These are phyloP conservation scores for Aureoboletus auriporus DNA, from an alignment of 768 basidiomycete genomes.

Conservation along the genomic window DNA sequence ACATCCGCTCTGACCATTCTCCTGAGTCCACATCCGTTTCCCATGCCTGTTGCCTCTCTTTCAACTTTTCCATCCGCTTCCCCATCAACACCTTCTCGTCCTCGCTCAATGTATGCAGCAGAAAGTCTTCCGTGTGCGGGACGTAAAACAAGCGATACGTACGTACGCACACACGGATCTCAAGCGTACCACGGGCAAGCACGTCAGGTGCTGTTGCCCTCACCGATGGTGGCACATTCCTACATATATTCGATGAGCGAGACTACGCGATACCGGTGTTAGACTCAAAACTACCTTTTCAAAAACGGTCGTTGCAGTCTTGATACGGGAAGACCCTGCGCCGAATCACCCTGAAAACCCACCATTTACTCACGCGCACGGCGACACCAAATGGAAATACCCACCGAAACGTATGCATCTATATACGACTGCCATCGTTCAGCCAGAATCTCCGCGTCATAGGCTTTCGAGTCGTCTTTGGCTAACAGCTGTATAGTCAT, in stretches of 20 bases:
- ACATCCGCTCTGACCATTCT: conserved; percentile 6
- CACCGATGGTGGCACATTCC: conserved; percentile 17
- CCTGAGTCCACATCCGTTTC: conserved; percentile 11
- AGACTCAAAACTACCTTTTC: conserved; percentile 44
- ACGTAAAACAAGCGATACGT: conserved; percentile 27
- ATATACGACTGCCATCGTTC: conserved; percentile 80
- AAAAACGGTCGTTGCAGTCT: conserved; percentile 61
- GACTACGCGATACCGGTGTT: not conserved
- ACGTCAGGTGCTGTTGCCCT: conserved; percentile 38
- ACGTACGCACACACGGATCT: conserved; percentile 78
- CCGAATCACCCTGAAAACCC: conserved; percentile 47
- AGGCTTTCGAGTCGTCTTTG: conserved; percentile 71
- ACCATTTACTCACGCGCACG: not conserved
- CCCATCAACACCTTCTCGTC: conserved; percentile 4
- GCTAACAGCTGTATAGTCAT: conserved; percentile 75
- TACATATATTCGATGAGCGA: conserved; percentile 4
- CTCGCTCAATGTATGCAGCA: conserved; percentile 7
- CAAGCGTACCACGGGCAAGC: conserved; percentile 56
- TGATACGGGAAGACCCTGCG: conserved; percentile 46
- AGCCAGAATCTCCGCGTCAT: conserved; percentile 72
- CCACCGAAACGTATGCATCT: conserved; percentile 68
- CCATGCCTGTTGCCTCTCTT: conserved; percentile 13
- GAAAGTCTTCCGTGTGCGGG: conserved; percentile 24
- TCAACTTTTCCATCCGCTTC: conserved; percentile 2
- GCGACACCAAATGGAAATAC: conserved; percentile 11